Conservation (phyloP, 768 basidiomycete genomes). For the Amanita exitialis region DNA sequence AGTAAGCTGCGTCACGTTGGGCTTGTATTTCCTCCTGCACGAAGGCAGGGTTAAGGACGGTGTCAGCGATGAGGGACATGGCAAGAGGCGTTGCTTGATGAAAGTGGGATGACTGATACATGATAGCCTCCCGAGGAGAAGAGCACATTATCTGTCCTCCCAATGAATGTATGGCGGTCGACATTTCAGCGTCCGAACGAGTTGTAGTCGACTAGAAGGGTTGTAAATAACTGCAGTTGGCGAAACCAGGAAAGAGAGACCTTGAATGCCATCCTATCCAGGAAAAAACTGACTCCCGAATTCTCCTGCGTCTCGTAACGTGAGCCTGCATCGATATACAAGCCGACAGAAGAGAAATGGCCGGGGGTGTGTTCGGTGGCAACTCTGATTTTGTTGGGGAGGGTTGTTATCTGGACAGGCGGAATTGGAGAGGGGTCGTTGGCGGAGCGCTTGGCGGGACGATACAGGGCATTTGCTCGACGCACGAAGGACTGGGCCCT, state of each 20-base stretch:
- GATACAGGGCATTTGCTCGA: conserved; percentile 19
- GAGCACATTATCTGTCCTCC: conserved; percentile 91
- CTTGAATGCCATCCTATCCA: conserved; percentile 97
- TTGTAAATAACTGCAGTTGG: background rate
- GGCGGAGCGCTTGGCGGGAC: conserved; percentile 11
- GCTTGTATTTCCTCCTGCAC: conserved; percentile 68
- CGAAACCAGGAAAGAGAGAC: conserved; percentile 26
- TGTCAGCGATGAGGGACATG: conserved; percentile 85
- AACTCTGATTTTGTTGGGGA: conserved; percentile 87
- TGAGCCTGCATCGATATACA: conserved; percentile 91
- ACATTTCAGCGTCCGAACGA: conserved; percentile 71
- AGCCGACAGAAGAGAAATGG: conserved; percentile 89
- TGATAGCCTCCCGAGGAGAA: conserved; percentile 86
- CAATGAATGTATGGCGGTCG: conserved; percentile 65
- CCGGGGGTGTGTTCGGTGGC: conserved; percentile 87
- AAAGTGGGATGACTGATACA: conserved; percentile 97
- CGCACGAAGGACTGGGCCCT: conserved; percentile 28
- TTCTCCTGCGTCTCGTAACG: conserved; percentile 72
- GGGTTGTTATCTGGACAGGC: conserved; percentile 60
- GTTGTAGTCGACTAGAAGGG: conserved; percentile 55
- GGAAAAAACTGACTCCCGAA: conserved; percentile 81
- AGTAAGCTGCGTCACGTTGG: conserved; percentile 80
- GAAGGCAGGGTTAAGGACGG: conserved; percentile 72
- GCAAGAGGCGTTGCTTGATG: conserved; percentile 74
- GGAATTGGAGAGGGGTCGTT: conserved; percentile 18